Base-by-base conservation (phyloP, 805 yeast species). In the Zygotorulaspora chibaensis region DNA sequence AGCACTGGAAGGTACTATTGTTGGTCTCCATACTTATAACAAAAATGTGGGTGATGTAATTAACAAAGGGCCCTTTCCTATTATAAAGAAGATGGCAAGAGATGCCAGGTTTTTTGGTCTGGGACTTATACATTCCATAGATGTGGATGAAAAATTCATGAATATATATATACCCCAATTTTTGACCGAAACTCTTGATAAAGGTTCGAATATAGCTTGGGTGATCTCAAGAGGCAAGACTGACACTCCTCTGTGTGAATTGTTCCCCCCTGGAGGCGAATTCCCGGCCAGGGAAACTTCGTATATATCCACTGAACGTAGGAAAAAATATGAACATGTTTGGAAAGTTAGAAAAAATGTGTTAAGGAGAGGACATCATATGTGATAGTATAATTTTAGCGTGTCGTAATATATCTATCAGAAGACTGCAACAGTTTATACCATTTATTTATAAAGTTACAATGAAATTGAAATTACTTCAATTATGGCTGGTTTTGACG, bases 61-160 rank as follows among this genome's bases (percentile, higher is more conserved):
- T 1, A 35, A 34, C 10, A 43, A 54, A 9, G 57, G 55, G n/a
- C 52, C 50, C 0, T 48, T 65, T 8, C 69, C 69, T 13, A 42
- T 65, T 3, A 36, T 63, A 6, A 49, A 46, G 10, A 29, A 39
- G 2, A n/a, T 34, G 15, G 20, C 50, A 8, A 13, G 13, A 3
- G 36, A 51, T 17, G 27, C 42, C 15, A 20, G 37, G 7, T 62
- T 55, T 46, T 30, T 54, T 8, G 45, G 58, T 11, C 43, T 84
- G 28, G 80, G 77, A 1, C 67, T 87, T 40, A 70, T 87, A 0
- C 96, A 88, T 57, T 83, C 91, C 1, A 64, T 87, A 10, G 75
- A 82, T 52, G 46, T 50, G 0, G 46, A 49, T 0, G 56, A 64
- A 1, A 57, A 67, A 8, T 51, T 66, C 12, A 55, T 85, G 36